Conservation (phyloP, 2,329 filamentous ascomycete genomes). For the Aspergillus ustus region DNA sequence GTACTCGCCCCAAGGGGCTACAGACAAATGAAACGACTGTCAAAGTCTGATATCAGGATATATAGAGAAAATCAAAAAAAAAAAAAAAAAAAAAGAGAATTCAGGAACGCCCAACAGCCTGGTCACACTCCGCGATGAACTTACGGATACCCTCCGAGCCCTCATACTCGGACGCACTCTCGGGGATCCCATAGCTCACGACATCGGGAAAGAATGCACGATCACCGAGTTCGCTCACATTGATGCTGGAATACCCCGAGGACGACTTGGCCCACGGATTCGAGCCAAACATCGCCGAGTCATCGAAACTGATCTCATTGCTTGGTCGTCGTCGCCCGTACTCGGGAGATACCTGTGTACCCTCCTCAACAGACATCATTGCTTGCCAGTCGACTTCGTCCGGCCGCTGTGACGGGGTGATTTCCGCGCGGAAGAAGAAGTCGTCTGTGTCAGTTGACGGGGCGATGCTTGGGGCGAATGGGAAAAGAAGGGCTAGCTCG, state of each 20-base stretch:
- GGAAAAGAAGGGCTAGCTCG: constrained; percentile 79
- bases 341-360: constrained; percentile 29
- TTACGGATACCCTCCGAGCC: constrained; percentile 68
- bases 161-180: constrained; percentile 59
- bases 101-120: constrained; percentile 37
- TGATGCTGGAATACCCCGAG: constrained; percentile 63
- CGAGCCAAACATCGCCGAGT: constrained; percentile 48
- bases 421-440: constrained; percentile 49
- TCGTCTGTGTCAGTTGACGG: constrained; percentile 48
- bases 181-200: constrained; percentile 39
- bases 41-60: constrained; percentile 19
- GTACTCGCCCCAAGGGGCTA: neutral
- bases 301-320: constrained; percentile 45
- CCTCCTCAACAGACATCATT: constrained; percentile 56
- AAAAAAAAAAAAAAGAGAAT: constrained; percentile 12
- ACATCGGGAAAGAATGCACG: constrained; percentile 45
- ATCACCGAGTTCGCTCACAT: constrained; percentile 56
- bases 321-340: constrained; percentile 29
- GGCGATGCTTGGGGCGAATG: constrained; percentile 72
- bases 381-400: constrained; percentile 60
- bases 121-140: constrained; percentile 68
- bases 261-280: constrained; percentile 61
- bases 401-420: constrained; percentile 35
- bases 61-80: constrained; percentile 8
- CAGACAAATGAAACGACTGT: constrained; percentile 24